phyloP scores from a whole-genome alignment of 2,329 filamentous ascomycete species.

The Rutstroemia sydowiana region DNA sequence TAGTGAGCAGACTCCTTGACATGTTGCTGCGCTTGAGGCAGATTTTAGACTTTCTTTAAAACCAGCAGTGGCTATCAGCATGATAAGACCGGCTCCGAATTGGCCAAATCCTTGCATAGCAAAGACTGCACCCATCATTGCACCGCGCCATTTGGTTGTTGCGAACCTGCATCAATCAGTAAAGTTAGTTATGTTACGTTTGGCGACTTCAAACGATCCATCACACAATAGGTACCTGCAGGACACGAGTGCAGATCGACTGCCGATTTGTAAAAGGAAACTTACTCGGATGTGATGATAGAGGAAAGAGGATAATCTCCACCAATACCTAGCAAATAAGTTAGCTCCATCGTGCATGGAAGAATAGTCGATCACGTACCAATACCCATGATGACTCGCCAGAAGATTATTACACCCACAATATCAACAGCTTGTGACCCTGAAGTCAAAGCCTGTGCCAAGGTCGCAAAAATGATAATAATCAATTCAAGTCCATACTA shows the following conservation, averaged over 20 bases:
- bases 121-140: conserved; percentile 83
- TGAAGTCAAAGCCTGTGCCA: conserved; percentile 59
- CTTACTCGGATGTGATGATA: conserved; percentile 80
- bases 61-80: conserved; percentile 65
- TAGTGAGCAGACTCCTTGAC: conserved; percentile 54
- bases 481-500: conserved; percentile 76
- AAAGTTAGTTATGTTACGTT: too few species aligned
- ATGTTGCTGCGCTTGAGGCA: conserved; percentile 45
- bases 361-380: too few species aligned
- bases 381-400: conserved; percentile 63
- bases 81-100: conserved; percentile 66
- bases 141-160: conserved; percentile 76
- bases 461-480: conserved; percentile 70
- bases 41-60: conserved; percentile 57
- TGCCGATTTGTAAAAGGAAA: too few species aligned
- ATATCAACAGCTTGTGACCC: conserved; percentile 58
- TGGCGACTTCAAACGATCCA: too few species aligned
- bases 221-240: too few species aligned
- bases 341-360: too few species aligned
- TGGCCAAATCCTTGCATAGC: conserved; percentile 84
- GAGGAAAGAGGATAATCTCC: conserved; percentile 77
- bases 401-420: conserved; percentile 67
- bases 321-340: too few species aligned
- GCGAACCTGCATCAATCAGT: too few species aligned
- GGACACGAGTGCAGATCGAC: too few species aligned